Percentiles rank a stretch among this genome's conserved stretches.
Conservation (phyloP, 768 basidiomycete genomes). For the Lentinula raphanica region DNA sequence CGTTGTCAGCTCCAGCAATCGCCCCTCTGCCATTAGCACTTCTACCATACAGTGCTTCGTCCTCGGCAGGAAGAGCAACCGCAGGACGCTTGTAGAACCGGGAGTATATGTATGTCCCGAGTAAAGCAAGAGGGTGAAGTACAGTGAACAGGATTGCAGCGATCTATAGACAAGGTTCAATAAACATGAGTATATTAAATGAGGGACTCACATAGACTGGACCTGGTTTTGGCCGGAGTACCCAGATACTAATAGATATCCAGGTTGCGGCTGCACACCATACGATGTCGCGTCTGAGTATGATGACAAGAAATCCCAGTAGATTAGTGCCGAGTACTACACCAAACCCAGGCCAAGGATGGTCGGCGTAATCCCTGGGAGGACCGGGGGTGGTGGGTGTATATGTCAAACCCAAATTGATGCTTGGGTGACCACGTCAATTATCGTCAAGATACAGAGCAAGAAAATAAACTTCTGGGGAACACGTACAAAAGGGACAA, state of each 20-base stretch:
- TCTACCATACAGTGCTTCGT: slow-evolving; percentile 5
- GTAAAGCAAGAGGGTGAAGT: slow-evolving; percentile 4
- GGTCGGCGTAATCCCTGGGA: slow-evolving; percentile 49
- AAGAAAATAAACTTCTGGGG: not conserved
- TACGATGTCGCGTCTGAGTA: slow-evolving; percentile 60
- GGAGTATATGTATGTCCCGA: not conserved
- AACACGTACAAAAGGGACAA: slow-evolving; percentile 53
- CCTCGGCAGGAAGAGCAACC: not conserved
- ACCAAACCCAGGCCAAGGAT: slow-evolving; percentile 71
- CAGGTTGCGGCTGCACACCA: slow-evolving; percentile 74
- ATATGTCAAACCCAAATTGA: slow-evolving; percentile 65
- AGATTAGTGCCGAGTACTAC: slow-evolving; percentile 63
- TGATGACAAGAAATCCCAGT: slow-evolving; percentile 48
- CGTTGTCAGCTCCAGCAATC: not conserved
- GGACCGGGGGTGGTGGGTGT: slow-evolving; percentile 36
- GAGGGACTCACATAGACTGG: slow-evolving; percentile 53
- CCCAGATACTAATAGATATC: slow-evolving; percentile 66
- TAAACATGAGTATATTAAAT: not conserved
- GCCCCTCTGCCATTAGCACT: not conserved
- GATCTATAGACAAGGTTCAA: not conserved
- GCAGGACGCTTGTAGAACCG: not conserved
- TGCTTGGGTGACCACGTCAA: slow-evolving; percentile 29
- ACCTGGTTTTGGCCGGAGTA: slow-evolving; percentile 52
- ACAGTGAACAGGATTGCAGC: slow-evolving; percentile 7
- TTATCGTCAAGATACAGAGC: no score